Evolutionary conservation across 2,329 filamentous ascomycete species (phyloP), one percentile per base, ranked within the genome.

Genomic region (Ophiostoma quercus): DNA sequence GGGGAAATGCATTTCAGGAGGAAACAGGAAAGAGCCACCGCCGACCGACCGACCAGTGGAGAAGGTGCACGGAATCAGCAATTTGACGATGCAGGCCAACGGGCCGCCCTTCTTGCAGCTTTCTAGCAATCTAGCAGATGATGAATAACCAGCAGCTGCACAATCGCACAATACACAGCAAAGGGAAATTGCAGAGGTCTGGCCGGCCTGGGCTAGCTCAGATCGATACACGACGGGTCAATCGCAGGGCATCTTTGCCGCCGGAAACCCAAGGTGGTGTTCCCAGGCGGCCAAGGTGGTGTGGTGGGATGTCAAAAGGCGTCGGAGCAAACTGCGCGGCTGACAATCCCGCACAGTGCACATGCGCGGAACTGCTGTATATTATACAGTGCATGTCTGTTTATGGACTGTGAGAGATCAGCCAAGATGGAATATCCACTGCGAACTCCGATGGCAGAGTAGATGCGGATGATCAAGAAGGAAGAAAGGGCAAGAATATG

Each of bases 311-410:
- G 43, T 37, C 39, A 16, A 47, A 66, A 66, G 54, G 29, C 63
- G 51, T 67, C 68, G 68, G 39, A 63, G 66, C 66, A 70, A 70
- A 68, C 34, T 63, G 57, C 65, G 41, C 66, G 69, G 69, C 69
- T 70, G 69, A 68, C 32, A 68, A 19, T 19, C n/a, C 57, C 67
- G 32, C 14, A 37, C 19, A 19, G 41, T 34, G n/a, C 12, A 60
- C 32, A 66, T 25, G 3, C 16, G 57, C 5, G 25, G 22, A 6
- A 14, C 12, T 16, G 25, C 25, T 19, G 3, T 11, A 16, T n/a
- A 19, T 6, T 29, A 8, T 22, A 57, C 51, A 62, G 57, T 62
- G 57, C 22, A 16, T 34, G 12, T 47, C 3, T 62, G 16, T 6
- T 2, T 14, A 7, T 62, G 22, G 51, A 57, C 51, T 57, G 51